Evolutionary conservation across 164 flowering plant genomes (phyloP).

Genomic region (Magnolia sinica): DNA sequence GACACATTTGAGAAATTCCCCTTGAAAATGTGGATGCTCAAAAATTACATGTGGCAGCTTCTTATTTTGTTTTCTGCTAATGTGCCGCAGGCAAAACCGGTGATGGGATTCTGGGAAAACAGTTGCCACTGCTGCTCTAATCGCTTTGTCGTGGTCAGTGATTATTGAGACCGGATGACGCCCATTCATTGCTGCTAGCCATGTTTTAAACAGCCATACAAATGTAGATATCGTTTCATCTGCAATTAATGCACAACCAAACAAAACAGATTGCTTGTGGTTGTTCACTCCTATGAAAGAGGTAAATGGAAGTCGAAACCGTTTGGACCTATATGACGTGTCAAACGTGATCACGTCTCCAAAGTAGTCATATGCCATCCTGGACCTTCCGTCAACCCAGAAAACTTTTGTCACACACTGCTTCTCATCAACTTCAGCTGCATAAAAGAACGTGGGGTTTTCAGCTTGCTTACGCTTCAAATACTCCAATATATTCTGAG

Average conservation of each 20-base stretch:
- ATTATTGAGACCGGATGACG: conserved; percentile 11
- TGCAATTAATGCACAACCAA: conserved; percentile 16
- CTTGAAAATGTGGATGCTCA: conserved; percentile 8
- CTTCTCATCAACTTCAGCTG: conserved; percentile 1
- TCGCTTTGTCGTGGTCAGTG: conserved; percentile 12
- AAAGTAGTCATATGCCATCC: conserved; percentile 9
- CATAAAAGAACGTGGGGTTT: conserved; percentile 9
- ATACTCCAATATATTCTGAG: background rate
- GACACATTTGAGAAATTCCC: conserved; percentile 5
- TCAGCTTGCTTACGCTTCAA: conserved; percentile 1
- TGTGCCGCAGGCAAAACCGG: conserved; percentile 10
- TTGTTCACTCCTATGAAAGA: conserved; percentile 10
- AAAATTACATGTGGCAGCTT: conserved; percentile 10
- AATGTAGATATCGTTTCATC: conserved; percentile 8
- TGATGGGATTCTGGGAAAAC: conserved; percentile 13
- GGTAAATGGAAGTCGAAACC: conserved; percentile 10
- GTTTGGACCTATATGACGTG: conserved; percentile 4
- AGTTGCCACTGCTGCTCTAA: conserved; percentile 6
- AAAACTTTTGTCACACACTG: background rate
- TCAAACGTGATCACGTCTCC: conserved; percentile 16
- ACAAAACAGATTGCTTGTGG: conserved; percentile 8
- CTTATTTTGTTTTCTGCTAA: background rate
- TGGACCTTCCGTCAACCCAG: conserved; percentile 15
- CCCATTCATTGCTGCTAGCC: conserved; percentile 17
- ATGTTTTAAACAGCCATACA: conserved; percentile 16